A percentile compares a stretch with the other conserved stretches of the same genome.
phyloP scores from a whole-genome alignment of 805 yeast species.

The Zygosaccharomyces pseudorouxii region DNA sequence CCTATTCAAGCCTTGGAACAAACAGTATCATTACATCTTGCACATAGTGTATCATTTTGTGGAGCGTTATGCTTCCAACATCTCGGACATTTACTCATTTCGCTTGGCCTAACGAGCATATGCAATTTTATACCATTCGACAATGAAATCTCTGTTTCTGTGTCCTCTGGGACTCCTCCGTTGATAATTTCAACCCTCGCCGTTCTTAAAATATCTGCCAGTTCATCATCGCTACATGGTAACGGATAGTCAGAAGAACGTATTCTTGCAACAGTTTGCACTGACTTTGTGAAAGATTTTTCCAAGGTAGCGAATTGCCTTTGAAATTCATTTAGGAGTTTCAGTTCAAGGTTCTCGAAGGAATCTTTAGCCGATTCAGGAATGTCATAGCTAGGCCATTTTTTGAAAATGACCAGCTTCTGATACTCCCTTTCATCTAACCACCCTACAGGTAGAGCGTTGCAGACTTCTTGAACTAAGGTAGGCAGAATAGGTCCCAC shows the following conservation, averaged over 20 bases:
- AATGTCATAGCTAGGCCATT: slow-evolving; percentile 11
- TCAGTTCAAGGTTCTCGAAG: slow-evolving; percentile 21
- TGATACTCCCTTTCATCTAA: slow-evolving; percentile 5
- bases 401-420: background rate
- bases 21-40: slow-evolving; percentile 51
- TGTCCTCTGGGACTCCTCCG: slow-evolving; percentile 20
- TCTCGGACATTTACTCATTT: slow-evolving; percentile 72
- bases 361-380: background rate
- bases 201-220: slow-evolving; percentile 57
- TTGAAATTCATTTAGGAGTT: slow-evolving; percentile 20
- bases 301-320: slow-evolving; percentile 16
- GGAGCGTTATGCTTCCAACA: slow-evolving; percentile 81
- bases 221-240: slow-evolving; percentile 37
- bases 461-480: slow-evolving; percentile 86
- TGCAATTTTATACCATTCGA: slow-evolving; percentile 31
- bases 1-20: background rate
- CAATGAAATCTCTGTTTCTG: slow-evolving; percentile 15
- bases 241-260: slow-evolving; percentile 6
- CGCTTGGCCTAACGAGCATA: slow-evolving; percentile 39
- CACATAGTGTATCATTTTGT: slow-evolving; percentile 52
- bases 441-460: slow-evolving; percentile 41
- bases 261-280: slow-evolving; percentile 31
- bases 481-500: slow-evolving; percentile 81
- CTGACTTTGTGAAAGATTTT: slow-evolving; percentile 25
- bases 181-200: slow-evolving; percentile 49